phyloP scores from a whole-genome alignment of 1,139 yeast species.

The Blastobotrys illinoisensis region DNA sequence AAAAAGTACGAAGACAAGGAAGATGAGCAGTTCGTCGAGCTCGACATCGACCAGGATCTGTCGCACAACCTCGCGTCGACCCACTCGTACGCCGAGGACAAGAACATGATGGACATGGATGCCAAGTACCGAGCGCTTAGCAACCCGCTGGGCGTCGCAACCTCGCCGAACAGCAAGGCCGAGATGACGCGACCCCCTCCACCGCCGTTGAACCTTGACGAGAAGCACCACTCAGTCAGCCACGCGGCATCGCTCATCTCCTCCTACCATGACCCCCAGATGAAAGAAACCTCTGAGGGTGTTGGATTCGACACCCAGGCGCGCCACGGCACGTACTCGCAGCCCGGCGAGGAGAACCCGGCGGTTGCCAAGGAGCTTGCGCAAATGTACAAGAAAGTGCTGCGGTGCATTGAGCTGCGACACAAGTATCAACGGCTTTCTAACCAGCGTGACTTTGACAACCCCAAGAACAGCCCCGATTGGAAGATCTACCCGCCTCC shows the following conservation, averaged over 20 bases:
- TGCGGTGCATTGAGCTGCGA: conserved; percentile 67
- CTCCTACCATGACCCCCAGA: background rate
- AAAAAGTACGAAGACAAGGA: background rate
- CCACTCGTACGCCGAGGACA: conserved; percentile 61
- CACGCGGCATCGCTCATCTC: background rate
- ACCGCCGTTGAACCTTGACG: conserved; percentile 18
- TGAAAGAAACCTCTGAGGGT: conserved; percentile 4
- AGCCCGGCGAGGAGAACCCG: conserved; percentile 45
- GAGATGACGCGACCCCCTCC: conserved; percentile 26
- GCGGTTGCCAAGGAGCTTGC: conserved; percentile 64
- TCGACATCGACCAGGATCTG: background rate
- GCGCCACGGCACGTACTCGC: conserved; percentile 25
- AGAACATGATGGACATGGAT: conserved; percentile 60
- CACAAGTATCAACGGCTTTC: conserved; percentile 69
- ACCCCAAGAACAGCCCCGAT: conserved; percentile 67
- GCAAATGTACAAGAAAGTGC: conserved; percentile 64
- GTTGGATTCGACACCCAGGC: conserved; percentile 22
- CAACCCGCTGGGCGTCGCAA: conserved; percentile 2
- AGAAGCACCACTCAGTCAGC: conserved; percentile 5
- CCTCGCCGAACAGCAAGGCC: conserved; percentile 13
- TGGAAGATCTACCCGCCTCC: conserved; percentile 93
- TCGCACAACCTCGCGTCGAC: conserved; percentile 20
- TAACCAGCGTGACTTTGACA: conserved; percentile 63
- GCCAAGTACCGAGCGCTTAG: conserved; percentile 59
- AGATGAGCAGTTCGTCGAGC: background rate